Evolutionary conservation across 306 rosid species (phyloP).

Genomic region (Echinosophora koreensis): DNA sequence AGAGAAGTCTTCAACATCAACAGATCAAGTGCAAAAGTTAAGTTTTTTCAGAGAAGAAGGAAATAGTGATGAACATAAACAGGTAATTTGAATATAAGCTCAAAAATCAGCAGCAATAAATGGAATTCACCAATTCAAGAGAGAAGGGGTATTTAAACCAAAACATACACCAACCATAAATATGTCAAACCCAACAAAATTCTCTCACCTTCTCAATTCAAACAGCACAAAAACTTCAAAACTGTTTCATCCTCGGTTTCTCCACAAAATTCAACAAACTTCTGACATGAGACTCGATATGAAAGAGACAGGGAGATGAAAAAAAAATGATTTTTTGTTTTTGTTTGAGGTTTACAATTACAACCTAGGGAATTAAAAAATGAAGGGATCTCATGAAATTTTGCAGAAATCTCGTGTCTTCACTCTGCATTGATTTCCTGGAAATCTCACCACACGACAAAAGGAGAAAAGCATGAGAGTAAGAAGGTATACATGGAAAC

Average conservation of each 20-base stretch:
- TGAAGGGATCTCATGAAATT: conserved; percentile 42
- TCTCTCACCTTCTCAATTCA: conserved; percentile 49
- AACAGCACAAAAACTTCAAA: conserved; percentile 29
- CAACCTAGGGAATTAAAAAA: conserved; percentile 30
- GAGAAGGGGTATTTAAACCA: background rate
- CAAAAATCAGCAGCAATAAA: background rate
- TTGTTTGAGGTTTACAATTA: background rate
- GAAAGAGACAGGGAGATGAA: background rate
- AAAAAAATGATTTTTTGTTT: conserved; percentile 16
- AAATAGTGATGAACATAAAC: conserved; percentile 2
- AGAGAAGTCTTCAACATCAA: conserved; percentile 22
- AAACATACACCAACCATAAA: background rate
- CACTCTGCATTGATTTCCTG: conserved; percentile 46
- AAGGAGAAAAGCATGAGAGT: conserved; percentile 25
- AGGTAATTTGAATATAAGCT: background rate
- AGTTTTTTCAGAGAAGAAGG: background rate
- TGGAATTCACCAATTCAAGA: background rate
- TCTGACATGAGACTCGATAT: background rate
- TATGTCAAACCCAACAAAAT: conserved; percentile 14
- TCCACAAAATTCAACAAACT: conserved; percentile 36
- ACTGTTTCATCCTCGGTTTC: conserved; percentile 15
- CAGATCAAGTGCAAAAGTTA: conserved; percentile 49
- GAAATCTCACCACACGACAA: conserved; percentile 39
- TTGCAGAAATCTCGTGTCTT: conserved; percentile 27
- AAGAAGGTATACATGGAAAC: background rate